Conservation (phyloP, 495 filamentous ascomycete genomes). For the Lasiosphaeriaceae sp. region DNA sequence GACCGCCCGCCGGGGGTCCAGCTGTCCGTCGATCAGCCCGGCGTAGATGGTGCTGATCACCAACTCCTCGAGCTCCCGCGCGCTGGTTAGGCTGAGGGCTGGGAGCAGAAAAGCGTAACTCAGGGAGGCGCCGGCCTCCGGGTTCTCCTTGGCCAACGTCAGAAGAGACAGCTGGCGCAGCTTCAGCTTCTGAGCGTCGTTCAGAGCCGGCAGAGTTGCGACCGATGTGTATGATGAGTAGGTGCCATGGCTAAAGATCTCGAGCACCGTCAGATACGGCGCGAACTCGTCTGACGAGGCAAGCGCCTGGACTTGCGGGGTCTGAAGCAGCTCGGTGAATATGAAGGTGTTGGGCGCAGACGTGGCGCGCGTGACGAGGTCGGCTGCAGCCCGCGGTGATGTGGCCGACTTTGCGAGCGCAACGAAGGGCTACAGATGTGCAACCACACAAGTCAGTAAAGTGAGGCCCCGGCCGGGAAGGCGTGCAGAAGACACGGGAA, state of each 20-base stretch:
- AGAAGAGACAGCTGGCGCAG: conserved; percentile 89
- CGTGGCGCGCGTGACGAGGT: conserved; percentile 84
- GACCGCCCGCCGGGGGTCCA: conserved; percentile 67
- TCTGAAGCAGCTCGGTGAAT: conserved; percentile 88
- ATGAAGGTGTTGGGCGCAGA: conserved; percentile 84
- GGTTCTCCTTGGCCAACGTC: conserved; percentile 57
- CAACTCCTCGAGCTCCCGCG: conserved; percentile 80
- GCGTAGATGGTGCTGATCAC: conserved; percentile 87
- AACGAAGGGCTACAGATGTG: conserved; percentile 65
- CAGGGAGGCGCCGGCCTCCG: conserved; percentile 37
- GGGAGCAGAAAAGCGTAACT: conserved; percentile 66
- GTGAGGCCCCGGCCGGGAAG: background rate
- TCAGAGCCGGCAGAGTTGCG: conserved; percentile 65
- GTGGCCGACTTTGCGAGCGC: conserved; percentile 81
- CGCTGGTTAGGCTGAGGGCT: conserved; percentile 61
- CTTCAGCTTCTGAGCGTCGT: conserved; percentile 70
- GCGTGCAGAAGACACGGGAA: background rate
- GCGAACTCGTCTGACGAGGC: conserved; percentile 40
- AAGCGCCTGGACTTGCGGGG: conserved; percentile 75
- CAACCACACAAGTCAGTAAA: background rate
- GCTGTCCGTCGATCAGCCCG: conserved; percentile 72
- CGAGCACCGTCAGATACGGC: conserved; percentile 65
- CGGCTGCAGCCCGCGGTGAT: conserved; percentile 76
- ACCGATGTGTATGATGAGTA: conserved; percentile 64
- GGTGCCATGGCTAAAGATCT: conserved; percentile 93